These are phyloP conservation scores for Stellera chamaejasme DNA, from an alignment of 345 rosid species.

Conservation along the genomic window DNA sequence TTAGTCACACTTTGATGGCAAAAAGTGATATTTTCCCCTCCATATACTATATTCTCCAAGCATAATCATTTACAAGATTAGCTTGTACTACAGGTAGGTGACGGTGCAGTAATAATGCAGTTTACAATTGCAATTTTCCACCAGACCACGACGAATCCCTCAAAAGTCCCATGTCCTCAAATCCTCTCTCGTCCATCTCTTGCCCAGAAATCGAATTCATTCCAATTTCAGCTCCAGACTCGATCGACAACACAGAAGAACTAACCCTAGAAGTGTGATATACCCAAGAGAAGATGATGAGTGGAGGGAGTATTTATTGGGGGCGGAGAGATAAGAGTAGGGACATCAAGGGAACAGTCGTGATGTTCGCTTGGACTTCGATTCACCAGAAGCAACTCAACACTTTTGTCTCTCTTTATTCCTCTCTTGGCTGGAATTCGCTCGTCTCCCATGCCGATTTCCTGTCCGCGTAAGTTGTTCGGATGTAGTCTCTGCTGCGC, in stretches of 20 bases:
- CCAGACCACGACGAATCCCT: no score
- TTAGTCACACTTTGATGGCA: no score
- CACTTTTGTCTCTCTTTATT: slow-evolving; percentile 57
- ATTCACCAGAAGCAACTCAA: slow-evolving; percentile 36
- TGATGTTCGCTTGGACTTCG: slow-evolving; percentile 71
- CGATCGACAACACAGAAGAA: neutral
- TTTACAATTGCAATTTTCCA: no score
- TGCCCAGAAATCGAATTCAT: slow-evolving; percentile 1
- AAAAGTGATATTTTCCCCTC: no score
- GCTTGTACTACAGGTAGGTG: no score
- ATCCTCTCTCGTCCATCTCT: neutral
- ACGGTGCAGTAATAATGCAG: no score
- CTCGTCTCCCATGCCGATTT: slow-evolving; percentile 75
- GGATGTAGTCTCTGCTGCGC: no score
- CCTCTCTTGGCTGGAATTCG: slow-evolving; percentile 87
- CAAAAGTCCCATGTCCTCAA: neutral
- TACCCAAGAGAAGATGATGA: slow-evolving; percentile 33
- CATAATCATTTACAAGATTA: no score
- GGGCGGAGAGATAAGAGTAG: slow-evolving; percentile 30
- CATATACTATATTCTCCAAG: no score
- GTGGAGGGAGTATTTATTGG: slow-evolving; percentile 64
- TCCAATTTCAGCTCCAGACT: neutral
- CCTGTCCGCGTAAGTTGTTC: slow-evolving; percentile 49
- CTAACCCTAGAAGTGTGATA: neutral
- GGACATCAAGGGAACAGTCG: slow-evolving; percentile 59